Evolutionary conservation across 192 early-diverging fungal genomes (phyloP).

Genomic region (Chytriomyces hyalinus): DNA sequence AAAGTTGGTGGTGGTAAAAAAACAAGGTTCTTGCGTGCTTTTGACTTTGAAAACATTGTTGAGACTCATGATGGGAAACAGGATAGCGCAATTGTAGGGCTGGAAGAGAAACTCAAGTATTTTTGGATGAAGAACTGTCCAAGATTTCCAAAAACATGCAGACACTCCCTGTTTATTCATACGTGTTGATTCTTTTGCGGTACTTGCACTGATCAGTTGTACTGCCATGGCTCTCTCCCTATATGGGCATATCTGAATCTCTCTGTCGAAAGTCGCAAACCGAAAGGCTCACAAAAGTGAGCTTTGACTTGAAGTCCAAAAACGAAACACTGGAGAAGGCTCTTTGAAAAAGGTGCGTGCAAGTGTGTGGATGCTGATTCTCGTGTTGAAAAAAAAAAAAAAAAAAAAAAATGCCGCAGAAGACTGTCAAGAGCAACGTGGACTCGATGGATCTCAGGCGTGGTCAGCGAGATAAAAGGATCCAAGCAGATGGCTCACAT

Average conservation of each 20-base stretch:
- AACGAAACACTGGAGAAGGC: conserved; percentile 44
- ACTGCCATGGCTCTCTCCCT: not conserved
- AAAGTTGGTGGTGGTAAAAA: conserved; percentile 51
- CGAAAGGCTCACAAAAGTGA: conserved; percentile 43
- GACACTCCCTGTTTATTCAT: conserved; percentile 33
- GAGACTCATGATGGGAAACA: too few species aligned
- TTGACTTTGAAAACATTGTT: too few species aligned
- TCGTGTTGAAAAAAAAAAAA: too few species aligned
- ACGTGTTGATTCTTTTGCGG: not conserved
- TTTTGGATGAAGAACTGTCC: conserved; percentile 46
- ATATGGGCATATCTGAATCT: too few species aligned
- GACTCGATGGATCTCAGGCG: conserved; percentile 55
- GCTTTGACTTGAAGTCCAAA: conserved; percentile 33
- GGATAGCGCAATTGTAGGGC: conserved; percentile 19
- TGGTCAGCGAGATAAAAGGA: not conserved
- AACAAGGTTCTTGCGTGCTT: conserved; percentile 28
- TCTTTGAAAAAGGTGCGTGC: conserved; percentile 46
- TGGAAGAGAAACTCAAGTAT: conserved; percentile 57
- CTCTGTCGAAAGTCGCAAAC: conserved; percentile 35
- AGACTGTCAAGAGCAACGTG: conserved; percentile 41
- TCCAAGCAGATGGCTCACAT: too few species aligned
- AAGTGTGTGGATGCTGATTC: not conserved
- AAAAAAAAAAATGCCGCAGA: conserved; percentile 33
- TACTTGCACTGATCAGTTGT: not conserved
- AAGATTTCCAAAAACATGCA: conserved; percentile 43